Evolutionary conservation across 2,329 filamentous ascomycete genomes (phyloP), one percentile per base, ranked within the genome.

Genomic region (Ceratocystiopsis sp.): DNA sequence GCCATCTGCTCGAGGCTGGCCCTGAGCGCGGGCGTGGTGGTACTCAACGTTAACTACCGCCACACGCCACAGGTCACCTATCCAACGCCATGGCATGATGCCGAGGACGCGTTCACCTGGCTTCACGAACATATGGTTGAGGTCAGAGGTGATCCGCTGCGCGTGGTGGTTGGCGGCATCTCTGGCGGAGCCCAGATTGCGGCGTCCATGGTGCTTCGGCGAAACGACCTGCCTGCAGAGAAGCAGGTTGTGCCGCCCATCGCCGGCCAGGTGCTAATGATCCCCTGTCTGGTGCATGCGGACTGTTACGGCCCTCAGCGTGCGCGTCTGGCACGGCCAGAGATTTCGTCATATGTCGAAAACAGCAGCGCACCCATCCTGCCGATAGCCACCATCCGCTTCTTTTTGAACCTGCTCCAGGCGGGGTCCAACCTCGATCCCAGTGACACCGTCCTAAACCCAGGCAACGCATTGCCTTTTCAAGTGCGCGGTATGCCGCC

Each of bases 41-140:
- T 49, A 35, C 42, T 49, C 19, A 48, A 73, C 37, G 58, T 75
- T 13, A 71, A 73, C 48, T 77, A 77, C 52, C 66, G 74, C 0
- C 72, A 77, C 50, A 73, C 71, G 0, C 73, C 73, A 0, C 66
- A 75, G 42, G 56, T 64, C 48, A 50, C 46, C 0, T 76, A 68
- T 44, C 74, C 73, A 0, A 67, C 62, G 0, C 62, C 65, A 0
- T 73, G 66, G 65, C 47, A 67, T 37, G 74, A 78, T 38, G 54
- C 61, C 0, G 64, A 71, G 45, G 73, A 76, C 39, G 63, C 66
- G 0, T 68, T 74, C 29, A 57, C 63, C 17, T 78, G 72, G 73
- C 52, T 71, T 0, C 65, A 73, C 41, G 54, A 57, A 14, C 57
- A 69, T 1, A 48, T 43, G 19, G 38, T 52, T 0, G 12, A 15